A percentile compares a stretch with the other conserved stretches of the same genome.
Evolutionary conservation across 768 basidiomycete species (phyloP).

Genomic region (Pleurotus sapidus): DNA sequence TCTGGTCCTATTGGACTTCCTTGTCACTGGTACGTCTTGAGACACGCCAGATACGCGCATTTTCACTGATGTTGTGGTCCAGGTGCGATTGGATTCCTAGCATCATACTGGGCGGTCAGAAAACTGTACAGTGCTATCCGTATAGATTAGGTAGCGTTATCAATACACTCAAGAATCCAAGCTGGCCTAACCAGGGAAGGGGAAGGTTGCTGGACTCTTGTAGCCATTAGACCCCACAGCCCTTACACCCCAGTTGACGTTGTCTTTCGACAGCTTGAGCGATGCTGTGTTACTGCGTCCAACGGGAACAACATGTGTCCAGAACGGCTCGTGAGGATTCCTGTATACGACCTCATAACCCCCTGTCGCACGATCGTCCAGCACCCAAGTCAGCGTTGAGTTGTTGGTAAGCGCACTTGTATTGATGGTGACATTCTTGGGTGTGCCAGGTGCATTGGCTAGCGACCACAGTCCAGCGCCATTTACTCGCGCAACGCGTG

Average conservation of each 20-base stretch:
- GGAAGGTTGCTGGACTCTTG: conserved; percentile 48
- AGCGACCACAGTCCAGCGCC: conserved; percentile 52
- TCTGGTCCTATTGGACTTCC: conserved; percentile 79
- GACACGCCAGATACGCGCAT: background rate
- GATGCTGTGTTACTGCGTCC: conserved; percentile 39
- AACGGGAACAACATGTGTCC: conserved; percentile 48
- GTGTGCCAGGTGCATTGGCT: conserved; percentile 53
- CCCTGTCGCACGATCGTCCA: conserved; percentile 34
- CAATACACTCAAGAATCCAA: too few species aligned
- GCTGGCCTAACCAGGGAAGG: conserved; percentile 9
- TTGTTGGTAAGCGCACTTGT: background rate
- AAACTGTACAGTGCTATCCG: conserved; percentile 81
- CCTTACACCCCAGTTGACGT: conserved; percentile 45
- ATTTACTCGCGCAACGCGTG: conserved; percentile 53
- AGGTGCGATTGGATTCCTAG: conserved; percentile 91
- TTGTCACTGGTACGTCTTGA: conserved; percentile 68
- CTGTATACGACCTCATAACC: conserved; percentile 54
- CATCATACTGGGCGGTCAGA: conserved; percentile 88
- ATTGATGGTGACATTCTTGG: conserved; percentile 24
- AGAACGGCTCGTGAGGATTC: conserved; percentile 41
- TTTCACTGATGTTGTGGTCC: conserved; percentile 1
- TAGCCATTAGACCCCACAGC: conserved; percentile 52
- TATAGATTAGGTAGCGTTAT: conserved; percentile 48
- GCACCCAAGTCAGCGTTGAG: conserved; percentile 29
- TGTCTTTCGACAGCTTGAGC: conserved; percentile 47